Base-by-base conservation (phyloP, 2,329 filamentous ascomycete species). In the Aspergillus fumigatiaffinis region DNA sequence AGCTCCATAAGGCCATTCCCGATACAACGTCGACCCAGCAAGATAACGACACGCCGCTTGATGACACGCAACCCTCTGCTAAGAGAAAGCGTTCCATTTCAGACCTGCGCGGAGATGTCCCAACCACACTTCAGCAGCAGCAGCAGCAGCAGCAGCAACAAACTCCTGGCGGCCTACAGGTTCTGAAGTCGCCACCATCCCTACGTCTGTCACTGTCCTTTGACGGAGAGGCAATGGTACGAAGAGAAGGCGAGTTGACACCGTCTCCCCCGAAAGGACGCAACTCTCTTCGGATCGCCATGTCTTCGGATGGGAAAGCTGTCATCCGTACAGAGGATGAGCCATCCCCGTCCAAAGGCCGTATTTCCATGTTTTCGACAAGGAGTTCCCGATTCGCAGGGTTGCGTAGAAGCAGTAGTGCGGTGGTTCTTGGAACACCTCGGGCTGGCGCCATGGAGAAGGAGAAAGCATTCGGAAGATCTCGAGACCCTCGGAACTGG, bases 281-380 rank as follows among this genome's bases (percentile, higher is more conserved):
- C 29, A 72, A 74, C 51, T 82, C 84, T 28, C 82, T 96, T 56
- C 87, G 91, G 51, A 81, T 97, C 28, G 91, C 90, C 1, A 86
- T 94, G 68, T 94, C 91, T 20, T 82, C 92, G 32, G 91, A 97
- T 68, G 93, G 93, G 63, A 93, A 92, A 69, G 93, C 93, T n/a
- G 89, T 93, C 67, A 81, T 97, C 52, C 85, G 92, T 23, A 85
- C 84, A 17, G 80, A 88, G 54, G 82, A 87, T 60, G 85, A 88
- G 61, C 89, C 90, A 2, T 90, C 88, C 1, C 87, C 86, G 52
- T 84, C 81, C 58, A 79, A 82, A 66, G 75, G 77, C 66, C 77
- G 77, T 63, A 81, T 77, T 58, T 80, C 73, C 59, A 80, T 77
- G 66, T 77, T 70, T 62, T 80, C 72, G 55, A 70, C 77, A 17